phyloP scores from a whole-genome alignment of 805 yeast species.

The Candida fluviatilis region DNA sequence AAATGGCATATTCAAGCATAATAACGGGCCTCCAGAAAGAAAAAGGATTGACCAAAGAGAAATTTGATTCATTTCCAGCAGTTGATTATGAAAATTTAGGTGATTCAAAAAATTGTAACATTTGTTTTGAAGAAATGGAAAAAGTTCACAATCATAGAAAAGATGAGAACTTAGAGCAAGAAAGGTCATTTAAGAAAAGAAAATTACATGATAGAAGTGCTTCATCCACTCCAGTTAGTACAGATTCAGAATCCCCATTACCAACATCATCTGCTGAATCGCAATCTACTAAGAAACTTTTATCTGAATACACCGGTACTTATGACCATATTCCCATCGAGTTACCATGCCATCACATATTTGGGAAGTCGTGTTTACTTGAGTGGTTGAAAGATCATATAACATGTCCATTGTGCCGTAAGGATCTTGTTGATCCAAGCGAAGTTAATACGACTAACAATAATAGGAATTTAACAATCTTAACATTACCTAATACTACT shows the following conservation, averaged over 20 bases:
- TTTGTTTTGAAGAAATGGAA: conserved; percentile 54
- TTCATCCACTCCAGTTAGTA: conserved; percentile 1
- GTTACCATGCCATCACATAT: conserved; percentile 82
- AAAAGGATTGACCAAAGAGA: conserved; percentile 50
- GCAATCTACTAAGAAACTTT: conserved; percentile 19
- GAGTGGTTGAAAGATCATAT: conserved; percentile 77
- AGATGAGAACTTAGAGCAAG: conserved; percentile 10
- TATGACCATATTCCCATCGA: conserved; percentile 58
- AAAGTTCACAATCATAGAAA: conserved; percentile 7
- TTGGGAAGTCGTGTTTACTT: conserved; percentile 79
- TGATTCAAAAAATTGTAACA: conserved; percentile 44
- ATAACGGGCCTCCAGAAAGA: conserved; percentile 45
- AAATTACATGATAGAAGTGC: conserved; percentile 14
- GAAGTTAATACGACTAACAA: not conserved
- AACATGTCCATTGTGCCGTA: conserved; percentile 86
- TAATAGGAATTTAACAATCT: conserved; percentile 23
- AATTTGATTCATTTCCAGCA: conserved; percentile 48
- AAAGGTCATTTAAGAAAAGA: conserved; percentile 17
- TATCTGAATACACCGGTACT: conserved; percentile 17
- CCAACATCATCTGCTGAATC: conserved; percentile 5
- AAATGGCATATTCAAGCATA: conserved; percentile 63
- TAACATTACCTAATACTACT: conserved; percentile 18
- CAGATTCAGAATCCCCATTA: not conserved
- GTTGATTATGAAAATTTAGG: conserved; percentile 4
- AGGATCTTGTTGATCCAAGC: conserved; percentile 33